Conservation (phyloP, 495 filamentous ascomycete species). For the Neurospora sp. region DNA sequence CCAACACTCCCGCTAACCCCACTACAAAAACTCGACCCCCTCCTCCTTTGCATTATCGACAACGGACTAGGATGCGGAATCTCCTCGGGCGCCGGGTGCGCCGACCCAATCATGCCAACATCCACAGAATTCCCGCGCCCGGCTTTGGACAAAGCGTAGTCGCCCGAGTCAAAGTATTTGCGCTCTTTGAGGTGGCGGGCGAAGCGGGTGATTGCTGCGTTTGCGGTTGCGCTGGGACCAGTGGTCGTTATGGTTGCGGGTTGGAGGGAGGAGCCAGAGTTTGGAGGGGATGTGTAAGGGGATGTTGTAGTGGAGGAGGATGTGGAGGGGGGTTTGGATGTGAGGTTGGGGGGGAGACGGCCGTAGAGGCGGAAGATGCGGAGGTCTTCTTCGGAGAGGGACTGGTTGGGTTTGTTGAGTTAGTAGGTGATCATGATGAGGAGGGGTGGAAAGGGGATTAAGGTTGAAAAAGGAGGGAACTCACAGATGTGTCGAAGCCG, state of each 20-base stretch:
- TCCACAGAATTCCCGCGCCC: slow-evolving; percentile 83
- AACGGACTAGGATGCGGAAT: slow-evolving; percentile 59
- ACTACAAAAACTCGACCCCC: not conserved
- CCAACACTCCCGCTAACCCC: not conserved
- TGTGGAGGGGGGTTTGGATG: not conserved
- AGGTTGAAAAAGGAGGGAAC: not conserved
- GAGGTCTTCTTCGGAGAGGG: not conserved
- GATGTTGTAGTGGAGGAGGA: not conserved
- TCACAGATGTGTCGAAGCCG: not conserved
- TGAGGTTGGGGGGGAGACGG: slow-evolving; percentile 55
- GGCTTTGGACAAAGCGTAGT: slow-evolving; percentile 91
- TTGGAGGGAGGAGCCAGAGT: not conserved
- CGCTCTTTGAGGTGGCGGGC: slow-evolving; percentile 92
- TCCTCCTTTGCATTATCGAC: not conserved
- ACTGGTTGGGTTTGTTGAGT: not conserved
- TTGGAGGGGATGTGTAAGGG: not conserved
- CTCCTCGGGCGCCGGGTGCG: slow-evolving; percentile 82
- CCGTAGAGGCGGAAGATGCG: slow-evolving; percentile 76
- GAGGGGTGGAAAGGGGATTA: not conserved
- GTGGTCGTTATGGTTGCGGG: not conserved
- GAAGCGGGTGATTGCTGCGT: slow-evolving; percentile 56
- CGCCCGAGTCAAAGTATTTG: slow-evolving; percentile 95
- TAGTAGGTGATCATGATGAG: not conserved
- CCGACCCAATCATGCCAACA: slow-evolving; percentile 74
- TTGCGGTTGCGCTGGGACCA: slow-evolving; percentile 33